Evolutionary conservation across 2,329 filamentous ascomycete species (phyloP), one percentile per base, ranked within the genome.

Genomic region (Colletotrichum shisoi): DNA sequence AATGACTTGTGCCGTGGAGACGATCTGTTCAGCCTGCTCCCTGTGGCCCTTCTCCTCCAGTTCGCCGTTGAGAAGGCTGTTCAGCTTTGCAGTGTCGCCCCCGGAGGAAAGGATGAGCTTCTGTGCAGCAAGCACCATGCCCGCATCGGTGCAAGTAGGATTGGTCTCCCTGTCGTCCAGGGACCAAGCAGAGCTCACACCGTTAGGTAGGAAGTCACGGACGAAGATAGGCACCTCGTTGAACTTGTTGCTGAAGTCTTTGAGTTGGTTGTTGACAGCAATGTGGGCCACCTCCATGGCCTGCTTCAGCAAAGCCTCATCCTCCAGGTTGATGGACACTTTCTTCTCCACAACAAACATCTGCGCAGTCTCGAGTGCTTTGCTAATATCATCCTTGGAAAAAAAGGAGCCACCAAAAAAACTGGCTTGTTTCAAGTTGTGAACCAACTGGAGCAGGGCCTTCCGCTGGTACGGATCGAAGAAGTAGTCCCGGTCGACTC

Each of bases 401-500:
- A 91, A 93, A 54, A 93, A 94, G 0, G 90, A 90, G 78, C 92
- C 94, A 12, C 87, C 88, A 76, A 94, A 96, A 74, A 97, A 96
- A 56, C 91, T 92, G 7, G 92, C 89, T 73, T 95, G 91, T 19
- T 92, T 87, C 51, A 97, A 77, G 73, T 97, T 97, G 62, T 84
- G 85, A 4, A 96, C 89, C 2, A 96, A 80, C 60, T 87, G 82
- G 31, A 89, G 79, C 13, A 96, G 80, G 45, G 84, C 83, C 69
- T 88, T 89, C 37, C 85, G 81, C 72, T 94, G 94, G 13, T 85
- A 87, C 0, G 87, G 85, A 72, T 97, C 91, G 72, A 97, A 97
- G 70, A 98, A 90, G 74, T 97, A 97, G 75, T 97, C 94, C 62
- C 86, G 82, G 72, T 94, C 94, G 0, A 85, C 88, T 12, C 94